Evolutionary conservation across 2,329 filamentous ascomycete genomes (phyloP), one percentile per base, ranked within the genome.

Genomic region (Penicillium psychrosexuale): DNA sequence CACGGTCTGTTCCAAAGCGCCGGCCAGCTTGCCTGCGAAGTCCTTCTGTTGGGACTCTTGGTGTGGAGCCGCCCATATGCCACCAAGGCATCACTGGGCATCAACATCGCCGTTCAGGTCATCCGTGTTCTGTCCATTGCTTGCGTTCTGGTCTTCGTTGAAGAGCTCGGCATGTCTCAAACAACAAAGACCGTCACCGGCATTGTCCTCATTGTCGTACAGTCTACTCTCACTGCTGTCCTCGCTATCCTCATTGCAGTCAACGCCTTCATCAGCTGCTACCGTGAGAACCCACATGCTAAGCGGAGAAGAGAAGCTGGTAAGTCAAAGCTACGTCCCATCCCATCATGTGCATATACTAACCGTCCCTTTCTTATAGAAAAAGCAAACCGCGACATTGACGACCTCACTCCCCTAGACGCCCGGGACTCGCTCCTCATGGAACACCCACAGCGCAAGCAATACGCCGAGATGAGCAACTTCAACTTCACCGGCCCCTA

Each of bases 161-260:
- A 97, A 70, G 88, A 97, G 75, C 85, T 99, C 51, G 90, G 89
- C 54, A 87, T 99, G 63, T 82, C 86, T 6, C 87, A 97, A 73
- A 96, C 92, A 9, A 97, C 93, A 9, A 91, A 97, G 78, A 97
- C 94, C 0, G 84, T 97, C 47, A 93, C 90, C 15, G 94, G 94
- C 52, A 84, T 97, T n/a, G 90, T 91, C 15, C 82, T 99, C 56
- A 94, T 97, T 62, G 90, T 87, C n/a, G 82, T 97, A 5, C 94
- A 99, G 75, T 90, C 90, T 0, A 83, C 87, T 0, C 77, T 99
- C 62, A 96, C 92, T 6, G 91, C 83, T 58, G 74, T 91, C 24
- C 80, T 99, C 53, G 92, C 90, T 3, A 88, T 97, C 48, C 80
- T 97, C 30, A 96, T 99, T 64, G 83, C 84, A 11, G 89, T 92